Conservation (phyloP, 176 grass and related monocot species). For the Ensete ventricosum region DNA sequence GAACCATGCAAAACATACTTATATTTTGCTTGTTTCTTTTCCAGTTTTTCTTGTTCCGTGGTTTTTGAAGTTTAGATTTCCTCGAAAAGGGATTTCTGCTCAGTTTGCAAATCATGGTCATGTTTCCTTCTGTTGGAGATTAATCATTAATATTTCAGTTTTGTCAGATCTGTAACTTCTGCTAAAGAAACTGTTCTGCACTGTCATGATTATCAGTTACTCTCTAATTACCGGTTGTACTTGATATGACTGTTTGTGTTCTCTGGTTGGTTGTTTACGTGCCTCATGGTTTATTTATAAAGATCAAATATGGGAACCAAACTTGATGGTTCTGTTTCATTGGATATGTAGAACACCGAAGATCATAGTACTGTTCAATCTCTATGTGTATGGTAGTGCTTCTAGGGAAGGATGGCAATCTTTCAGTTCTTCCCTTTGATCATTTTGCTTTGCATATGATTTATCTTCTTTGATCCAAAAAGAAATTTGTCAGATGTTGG, state of each 20-base stretch:
- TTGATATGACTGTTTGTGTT: background rate
- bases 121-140: no score
- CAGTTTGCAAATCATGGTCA: no score
- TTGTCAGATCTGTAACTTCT: no score
- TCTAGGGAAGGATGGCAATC: background rate
- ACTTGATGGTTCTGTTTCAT: background rate
- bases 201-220: background rate
- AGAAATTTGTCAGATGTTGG: no score
- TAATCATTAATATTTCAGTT: no score
- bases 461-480: no score
- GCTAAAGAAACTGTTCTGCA: background rate
- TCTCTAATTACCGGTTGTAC: background rate
- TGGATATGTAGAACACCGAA: background rate
- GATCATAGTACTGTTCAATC: background rate
- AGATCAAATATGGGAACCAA: background rate
- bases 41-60: no score
- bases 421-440: background rate
- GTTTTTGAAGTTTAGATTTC: no score
- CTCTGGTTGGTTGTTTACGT: background rate
- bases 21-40: no score
- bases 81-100: no score
- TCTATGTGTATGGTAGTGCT: background rate
- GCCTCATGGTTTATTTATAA: background rate
- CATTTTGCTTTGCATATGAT: background rate
- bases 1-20: no score